Evolutionary conservation across 2,329 filamentous ascomycete genomes (phyloP).

Genomic region (Penicillium occitanis): DNA sequence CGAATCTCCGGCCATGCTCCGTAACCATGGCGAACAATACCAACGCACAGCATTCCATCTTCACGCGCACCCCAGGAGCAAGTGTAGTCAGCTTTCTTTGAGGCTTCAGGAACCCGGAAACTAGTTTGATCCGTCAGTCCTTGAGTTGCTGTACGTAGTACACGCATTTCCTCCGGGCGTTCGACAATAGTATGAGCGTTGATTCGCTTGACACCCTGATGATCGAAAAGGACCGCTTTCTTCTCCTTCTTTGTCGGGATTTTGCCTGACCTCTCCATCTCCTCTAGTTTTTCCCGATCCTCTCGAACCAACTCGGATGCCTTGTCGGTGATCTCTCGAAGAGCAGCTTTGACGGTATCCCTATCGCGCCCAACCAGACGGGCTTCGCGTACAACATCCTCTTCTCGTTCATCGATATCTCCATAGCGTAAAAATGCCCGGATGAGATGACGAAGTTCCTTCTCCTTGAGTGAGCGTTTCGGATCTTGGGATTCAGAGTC

Average conservation of each 20-base stretch:
- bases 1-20: slow-evolving; percentile 94
- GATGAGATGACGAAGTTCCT: slow-evolving; percentile 89
- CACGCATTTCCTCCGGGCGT: slow-evolving; percentile 81
- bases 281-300: slow-evolving; percentile 63
- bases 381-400: slow-evolving; percentile 85
- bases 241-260: slow-evolving; percentile 92
- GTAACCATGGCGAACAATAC: slow-evolving; percentile 90
- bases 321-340: slow-evolving; percentile 75
- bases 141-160: slow-evolving; percentile 73
- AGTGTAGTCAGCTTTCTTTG: slow-evolving; percentile 86
- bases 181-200: slow-evolving; percentile 96
- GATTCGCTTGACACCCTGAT: slow-evolving; percentile 86
- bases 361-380: slow-evolving; percentile 79
- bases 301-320: slow-evolving; percentile 70
- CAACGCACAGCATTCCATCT: slow-evolving; percentile 94
- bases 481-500: slow-evolving; percentile 72
- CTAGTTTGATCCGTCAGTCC: slow-evolving; percentile 65
- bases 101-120: slow-evolving; percentile 87
- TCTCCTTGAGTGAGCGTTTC: slow-evolving; percentile 83
- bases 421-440: slow-evolving; percentile 89
- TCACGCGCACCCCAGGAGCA: slow-evolving; percentile 91
- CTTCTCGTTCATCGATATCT: slow-evolving; percentile 80
- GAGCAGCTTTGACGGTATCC: slow-evolving; percentile 72
- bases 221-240: slow-evolving; percentile 95
- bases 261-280: slow-evolving; percentile 72